These are phyloP conservation scores for Rubus idaeus DNA, from an alignment of 306 rosid species.

Conservation along the genomic window DNA sequence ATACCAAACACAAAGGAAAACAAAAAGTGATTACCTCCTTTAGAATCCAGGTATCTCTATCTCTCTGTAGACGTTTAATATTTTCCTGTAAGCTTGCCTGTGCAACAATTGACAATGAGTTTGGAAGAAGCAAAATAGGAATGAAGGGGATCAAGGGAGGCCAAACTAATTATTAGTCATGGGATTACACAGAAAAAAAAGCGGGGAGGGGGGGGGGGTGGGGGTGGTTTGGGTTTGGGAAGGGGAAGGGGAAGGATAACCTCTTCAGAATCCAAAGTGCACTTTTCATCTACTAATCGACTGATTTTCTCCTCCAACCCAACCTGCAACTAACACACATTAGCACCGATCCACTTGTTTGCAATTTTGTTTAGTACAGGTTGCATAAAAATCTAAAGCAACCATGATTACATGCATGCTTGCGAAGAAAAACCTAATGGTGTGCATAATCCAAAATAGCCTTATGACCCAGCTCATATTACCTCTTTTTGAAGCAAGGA, in stretches of 20 bases:
- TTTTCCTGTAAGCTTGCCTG: conserved; percentile 66
- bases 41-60: conserved; percentile 36
- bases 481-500: conserved; percentile 65
- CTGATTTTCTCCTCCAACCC: conserved; percentile 42
- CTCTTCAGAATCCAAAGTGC: conserved; percentile 34
- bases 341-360: conserved; percentile 21
- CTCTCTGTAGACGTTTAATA: conserved; percentile 49
- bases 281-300: conserved; percentile 28
- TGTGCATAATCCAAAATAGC: neutral
- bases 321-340: conserved; percentile 43
- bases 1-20: neutral
- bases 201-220: too few species aligned
- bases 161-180: conserved; percentile 2
- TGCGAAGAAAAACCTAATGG: neutral
- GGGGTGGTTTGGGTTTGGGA: too few species aligned
- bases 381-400: conserved; percentile 6
- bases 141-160: conserved; percentile 5
- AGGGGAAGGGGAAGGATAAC: conserved; percentile 33
- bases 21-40: conserved; percentile 46
- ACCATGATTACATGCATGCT: neutral
- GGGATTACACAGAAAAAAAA: conserved; percentile 5
- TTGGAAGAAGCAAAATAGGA: conserved; percentile 16
- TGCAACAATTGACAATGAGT: conserved; percentile 25
- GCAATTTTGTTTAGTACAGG: neutral
- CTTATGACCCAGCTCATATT: conserved; percentile 12